A percentile compares a stretch with the other conserved stretches of the same genome.
These are phyloP conservation scores for Claviceps monticola DNA, from an alignment of 2,329 filamentous ascomycete species.

Conservation along the genomic window DNA sequence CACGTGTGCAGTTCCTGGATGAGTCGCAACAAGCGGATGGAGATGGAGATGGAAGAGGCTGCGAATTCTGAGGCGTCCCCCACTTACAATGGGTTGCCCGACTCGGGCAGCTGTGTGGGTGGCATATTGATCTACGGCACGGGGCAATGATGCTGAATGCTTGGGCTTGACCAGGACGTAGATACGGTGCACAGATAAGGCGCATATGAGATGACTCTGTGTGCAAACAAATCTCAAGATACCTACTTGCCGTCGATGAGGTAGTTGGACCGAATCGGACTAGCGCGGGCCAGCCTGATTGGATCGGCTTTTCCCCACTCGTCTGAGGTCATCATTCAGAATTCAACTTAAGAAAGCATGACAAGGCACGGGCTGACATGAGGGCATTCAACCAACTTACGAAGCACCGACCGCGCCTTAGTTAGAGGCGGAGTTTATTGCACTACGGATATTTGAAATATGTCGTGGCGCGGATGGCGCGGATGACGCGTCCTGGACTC, in stretches of 20 bases:
- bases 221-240: not conserved
- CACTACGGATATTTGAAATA: too few relatives aligned
- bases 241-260: not conserved
- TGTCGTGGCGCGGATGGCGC: too few relatives aligned
- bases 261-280: not conserved
- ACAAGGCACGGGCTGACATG: too few relatives aligned
- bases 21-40: not conserved
- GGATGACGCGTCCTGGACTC: too few relatives aligned
- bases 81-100: slow-evolving; percentile 34
- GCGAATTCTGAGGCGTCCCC: not conserved
- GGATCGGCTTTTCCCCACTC: not conserved
- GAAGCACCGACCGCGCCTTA: too few relatives aligned
- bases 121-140: slow-evolving; percentile 18
- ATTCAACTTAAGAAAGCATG: too few relatives aligned
- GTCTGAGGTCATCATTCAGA: too few relatives aligned
- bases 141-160: not conserved
- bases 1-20: not conserved
- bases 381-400: too few relatives aligned
- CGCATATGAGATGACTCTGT: not conserved
- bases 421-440: too few relatives aligned
- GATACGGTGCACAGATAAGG: not conserved
- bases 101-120: slow-evolving; percentile 31
- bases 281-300: not conserved
- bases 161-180: not conserved
- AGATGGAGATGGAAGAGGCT: not conserved